Base-by-base conservation (phyloP, 2,329 filamentous ascomycete species). In the Didymella pomorum region DNA sequence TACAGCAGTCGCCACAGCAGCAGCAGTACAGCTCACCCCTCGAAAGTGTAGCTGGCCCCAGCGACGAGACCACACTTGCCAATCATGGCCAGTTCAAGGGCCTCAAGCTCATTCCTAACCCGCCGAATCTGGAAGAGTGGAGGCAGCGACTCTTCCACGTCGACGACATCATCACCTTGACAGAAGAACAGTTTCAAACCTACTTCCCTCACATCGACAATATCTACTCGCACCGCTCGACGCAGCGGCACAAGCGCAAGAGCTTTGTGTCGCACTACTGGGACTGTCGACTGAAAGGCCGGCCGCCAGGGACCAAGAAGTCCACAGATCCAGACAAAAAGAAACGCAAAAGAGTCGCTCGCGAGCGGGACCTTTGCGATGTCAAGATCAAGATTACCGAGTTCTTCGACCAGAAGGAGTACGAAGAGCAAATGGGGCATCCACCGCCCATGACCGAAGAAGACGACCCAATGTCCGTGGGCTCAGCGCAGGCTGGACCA, bases 331-430 rank as follows among this genome's bases (percentile, higher is more conserved):
- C 91, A 0, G 88, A 87, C 73, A 93, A 92, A 80, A 93, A 92
- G 82, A 93, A 92, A 76, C 84, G 91, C 35, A 93, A 92, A 77
- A 87, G 91, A 25, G 87, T 84, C 33, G 88, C 88, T n/a, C 83
- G 91, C 41, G 87, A 91, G 74, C 83, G 89, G 12, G 89, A 93
- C 77, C 82, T 93, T n/a, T 94, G 91, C 73, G 90, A 93, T 74
- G 90, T 93, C 63, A 93, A 93, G 78, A 92, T 93, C 74, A 93
- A 93, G 75, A 91, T 93, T 59, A 92, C 89, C 2, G 90, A 93
- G 75, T 91, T 91, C 77, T 89, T 89, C 52, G 85, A 88, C 10
- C 85, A 83, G 35, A 79, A 73, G 20, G 72, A 76, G 44, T 69
- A 76, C 33, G 65, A 69, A 35, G 75, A 77, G 51, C 73, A 76